phyloP scores from a whole-genome alignment of 1,284 basidiomycete genomes.

The Malassezia slooffiae region DNA sequence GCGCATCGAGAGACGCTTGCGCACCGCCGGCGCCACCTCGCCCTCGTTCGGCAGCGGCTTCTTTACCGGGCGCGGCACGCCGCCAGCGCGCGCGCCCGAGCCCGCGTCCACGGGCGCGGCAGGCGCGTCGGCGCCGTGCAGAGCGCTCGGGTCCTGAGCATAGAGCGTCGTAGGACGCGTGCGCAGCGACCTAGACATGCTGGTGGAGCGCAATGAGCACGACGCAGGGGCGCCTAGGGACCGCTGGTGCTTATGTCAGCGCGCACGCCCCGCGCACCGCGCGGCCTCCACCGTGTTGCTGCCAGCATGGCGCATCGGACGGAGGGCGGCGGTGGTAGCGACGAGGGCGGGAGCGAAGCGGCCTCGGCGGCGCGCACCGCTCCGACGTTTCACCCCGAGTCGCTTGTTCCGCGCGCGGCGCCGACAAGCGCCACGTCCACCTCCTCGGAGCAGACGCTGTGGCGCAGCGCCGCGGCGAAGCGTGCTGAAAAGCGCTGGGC shows the following conservation, averaged over 20 bases:
- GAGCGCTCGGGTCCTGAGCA: slow-evolving; percentile 19
- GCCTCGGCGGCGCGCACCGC: no score
- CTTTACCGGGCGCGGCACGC: slow-evolving; percentile 4
- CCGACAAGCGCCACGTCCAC: slow-evolving; percentile 4
- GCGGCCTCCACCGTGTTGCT: no score
- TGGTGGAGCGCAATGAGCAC: no score
- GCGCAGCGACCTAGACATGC: slow-evolving; percentile 41
- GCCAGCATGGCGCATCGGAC: no score
- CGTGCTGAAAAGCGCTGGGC: slow-evolving; percentile 40
- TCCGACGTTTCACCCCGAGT: slow-evolving; percentile 10
- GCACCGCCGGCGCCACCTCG: slow-evolving; percentile 32
- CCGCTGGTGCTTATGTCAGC: no score
- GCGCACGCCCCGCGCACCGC: no score
- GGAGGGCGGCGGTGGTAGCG: no score
- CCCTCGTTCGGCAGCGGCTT: slow-evolving; percentile 19
- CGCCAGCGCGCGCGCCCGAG: no score
- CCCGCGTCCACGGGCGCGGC: neutral
- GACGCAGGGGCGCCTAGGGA: no score
- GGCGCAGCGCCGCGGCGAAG: slow-evolving; percentile 38
- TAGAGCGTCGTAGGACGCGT: slow-evolving; percentile 44
- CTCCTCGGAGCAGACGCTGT: slow-evolving; percentile 13
- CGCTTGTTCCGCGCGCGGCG: slow-evolving; percentile 10
- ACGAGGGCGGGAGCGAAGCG: no score
- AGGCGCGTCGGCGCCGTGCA: slow-evolving; percentile 15
- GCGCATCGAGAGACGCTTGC: slow-evolving; percentile 43